Conservation (phyloP, 2,329 filamentous ascomycete genomes). For the Cladosporium phlei region DNA sequence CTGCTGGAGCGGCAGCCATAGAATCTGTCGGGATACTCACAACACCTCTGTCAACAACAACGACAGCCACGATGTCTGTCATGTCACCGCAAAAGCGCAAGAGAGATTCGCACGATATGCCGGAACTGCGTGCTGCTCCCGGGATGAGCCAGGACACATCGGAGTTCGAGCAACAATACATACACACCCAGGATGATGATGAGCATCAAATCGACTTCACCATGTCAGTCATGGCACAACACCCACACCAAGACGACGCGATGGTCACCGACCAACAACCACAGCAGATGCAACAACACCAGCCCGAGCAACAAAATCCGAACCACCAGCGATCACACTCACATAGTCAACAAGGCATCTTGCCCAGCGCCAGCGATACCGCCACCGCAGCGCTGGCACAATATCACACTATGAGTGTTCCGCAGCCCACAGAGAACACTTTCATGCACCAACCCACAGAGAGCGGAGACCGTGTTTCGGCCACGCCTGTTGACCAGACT, state of each 20-base stretch:
- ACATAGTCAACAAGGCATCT: conserved; percentile 21
- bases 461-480: conserved; percentile 17
- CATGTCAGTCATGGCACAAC: conserved; percentile 29
- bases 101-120: conserved; percentile 43
- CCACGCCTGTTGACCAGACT: conserved; percentile 15
- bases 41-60: neutral
- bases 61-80: conserved; percentile 5
- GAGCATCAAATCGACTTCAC: conserved; percentile 42
- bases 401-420: conserved; percentile 53
- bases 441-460: conserved; percentile 31
- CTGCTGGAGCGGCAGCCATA: no score
- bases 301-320: conserved; percentile 13
- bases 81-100: conserved; percentile 37
- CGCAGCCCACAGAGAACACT: conserved; percentile 51
- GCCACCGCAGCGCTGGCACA: conserved; percentile 52
- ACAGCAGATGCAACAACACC: neutral
- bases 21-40: no score
- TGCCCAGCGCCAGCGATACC: conserved; percentile 51
- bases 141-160: conserved; percentile 19
- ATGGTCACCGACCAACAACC: conserved; percentile 1
- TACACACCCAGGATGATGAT: conserved; percentile 36
- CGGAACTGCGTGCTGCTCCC: conserved; percentile 33
- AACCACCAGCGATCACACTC: conserved; percentile 15
- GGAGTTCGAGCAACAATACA: conserved; percentile 32
- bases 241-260: conserved; percentile 11